Percentiles rank a stretch among this genome's conserved stretches.
Conservation (phyloP, 2,329 filamentous ascomycete genomes). For the Xylariaceae sp. region DNA sequence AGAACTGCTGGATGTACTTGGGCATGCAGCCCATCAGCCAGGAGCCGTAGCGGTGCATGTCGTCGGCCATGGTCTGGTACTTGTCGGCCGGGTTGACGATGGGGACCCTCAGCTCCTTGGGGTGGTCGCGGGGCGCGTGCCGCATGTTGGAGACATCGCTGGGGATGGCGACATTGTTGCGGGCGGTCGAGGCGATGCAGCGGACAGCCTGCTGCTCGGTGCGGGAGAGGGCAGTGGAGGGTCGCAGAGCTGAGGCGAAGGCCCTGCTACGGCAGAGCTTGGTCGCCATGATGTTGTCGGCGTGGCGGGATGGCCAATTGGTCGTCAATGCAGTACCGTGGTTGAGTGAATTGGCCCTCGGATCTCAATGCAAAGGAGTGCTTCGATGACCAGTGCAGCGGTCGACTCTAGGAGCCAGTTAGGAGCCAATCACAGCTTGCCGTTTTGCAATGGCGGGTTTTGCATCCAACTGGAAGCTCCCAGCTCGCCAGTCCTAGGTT, state of each 20-base stretch:
- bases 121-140: slow-evolving; percentile 53
- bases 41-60: slow-evolving; percentile 89
- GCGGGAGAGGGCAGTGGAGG: slow-evolving; percentile 41
- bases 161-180: slow-evolving; percentile 51
- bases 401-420: too few species aligned
- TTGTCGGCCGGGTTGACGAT: slow-evolving; percentile 92
- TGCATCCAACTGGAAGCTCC: too few species aligned
- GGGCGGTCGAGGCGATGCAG: slow-evolving; percentile 48
- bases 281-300: slow-evolving; percentile 52
- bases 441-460: too few species aligned
- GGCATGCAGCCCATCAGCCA: slow-evolving; percentile 96
- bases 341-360: slow-evolving; percentile 18
- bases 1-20: slow-evolving; percentile 98
- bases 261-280: slow-evolving; percentile 55
- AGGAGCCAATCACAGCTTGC: too few species aligned
- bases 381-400: too few species aligned
- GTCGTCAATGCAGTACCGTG: slow-evolving; percentile 13
- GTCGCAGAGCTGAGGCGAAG: slow-evolving; percentile 52
- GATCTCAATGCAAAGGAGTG: background rate
- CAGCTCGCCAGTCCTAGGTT: too few species aligned
- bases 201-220: slow-evolving; percentile 39
- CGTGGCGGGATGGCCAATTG: slow-evolving; percentile 44
- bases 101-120: slow-evolving; percentile 67
- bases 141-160: slow-evolving; percentile 65
- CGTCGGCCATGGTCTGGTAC: slow-evolving; percentile 79